Percentiles rank a stretch among this genome's conserved stretches.
Evolutionary conservation across 129 eudicot genomes (phyloP).

Genomic region (Artemisia annua): DNA sequence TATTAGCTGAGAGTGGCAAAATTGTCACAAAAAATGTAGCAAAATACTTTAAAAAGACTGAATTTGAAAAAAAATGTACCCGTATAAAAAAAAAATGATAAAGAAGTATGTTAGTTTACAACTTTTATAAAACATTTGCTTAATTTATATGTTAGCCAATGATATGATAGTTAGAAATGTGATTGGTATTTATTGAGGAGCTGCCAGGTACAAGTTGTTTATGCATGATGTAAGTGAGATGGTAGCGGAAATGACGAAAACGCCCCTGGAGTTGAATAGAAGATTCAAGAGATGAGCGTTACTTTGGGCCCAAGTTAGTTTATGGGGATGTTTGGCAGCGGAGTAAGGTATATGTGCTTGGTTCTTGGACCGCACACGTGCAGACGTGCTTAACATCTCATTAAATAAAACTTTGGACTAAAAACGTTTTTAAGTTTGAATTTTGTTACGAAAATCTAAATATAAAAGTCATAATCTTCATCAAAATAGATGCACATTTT

Average conservation of each 20-base stretch:
- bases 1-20: too few species aligned
- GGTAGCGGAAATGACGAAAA: neutral
- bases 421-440: neutral
- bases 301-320: slow-evolving; percentile 15
- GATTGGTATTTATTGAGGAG: neutral
- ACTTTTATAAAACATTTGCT: too few species aligned
- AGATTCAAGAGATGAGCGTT: neutral
- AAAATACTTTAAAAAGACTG: too few species aligned
- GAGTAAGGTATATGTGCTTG: slow-evolving; percentile 7
- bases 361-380: slow-evolving; percentile 26
- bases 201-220: slow-evolving; percentile 12
- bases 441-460: too few species aligned
- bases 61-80: too few species aligned
- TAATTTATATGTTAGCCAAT: too few species aligned
- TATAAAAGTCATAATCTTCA: too few species aligned
- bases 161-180: too few species aligned
- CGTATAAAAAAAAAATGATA: too few species aligned
- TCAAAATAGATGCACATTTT: too few species aligned
- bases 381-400: neutral
- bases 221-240: neutral
- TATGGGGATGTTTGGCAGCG: slow-evolving; percentile 20
- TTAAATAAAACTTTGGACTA: neutral
- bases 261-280: slow-evolving; percentile 1
- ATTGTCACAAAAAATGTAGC: too few species aligned
- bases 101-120: too few species aligned